phyloP scores from a whole-genome alignment of 1,284 basidiomycete genomes.

The Xerocomus amazonicus region DNA sequence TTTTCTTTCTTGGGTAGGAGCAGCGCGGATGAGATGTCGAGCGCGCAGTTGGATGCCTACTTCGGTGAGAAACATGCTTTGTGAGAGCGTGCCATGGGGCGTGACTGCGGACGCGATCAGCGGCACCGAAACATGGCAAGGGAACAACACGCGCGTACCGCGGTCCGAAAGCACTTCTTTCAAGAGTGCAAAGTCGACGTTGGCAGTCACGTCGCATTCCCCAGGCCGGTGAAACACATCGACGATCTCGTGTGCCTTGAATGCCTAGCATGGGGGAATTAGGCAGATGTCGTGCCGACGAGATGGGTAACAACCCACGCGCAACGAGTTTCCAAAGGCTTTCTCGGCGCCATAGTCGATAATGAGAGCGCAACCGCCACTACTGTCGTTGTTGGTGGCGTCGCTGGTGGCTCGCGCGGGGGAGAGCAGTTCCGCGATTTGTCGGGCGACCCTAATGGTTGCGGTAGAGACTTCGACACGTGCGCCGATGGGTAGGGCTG shows the following conservation, averaged over 20 bases:
- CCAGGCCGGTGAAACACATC: slow-evolving; percentile 87
- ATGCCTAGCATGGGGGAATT: slow-evolving; percentile 54
- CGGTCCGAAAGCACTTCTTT: slow-evolving; percentile 69
- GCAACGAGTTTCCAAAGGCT: slow-evolving; percentile 72
- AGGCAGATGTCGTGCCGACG: too few relatives aligned
- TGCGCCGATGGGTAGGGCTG: slow-evolving; percentile 59
- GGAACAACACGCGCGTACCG: slow-evolving; percentile 40
- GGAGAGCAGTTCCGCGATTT: slow-evolving; percentile 56
- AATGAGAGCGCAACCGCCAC: slow-evolving; percentile 77
- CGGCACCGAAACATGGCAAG: slow-evolving; percentile 1
- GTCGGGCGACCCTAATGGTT: slow-evolving; percentile 63
- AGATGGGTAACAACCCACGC: slow-evolving; percentile 49
- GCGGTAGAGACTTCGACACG: slow-evolving; percentile 78
- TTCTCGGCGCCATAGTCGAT: slow-evolving; percentile 88
- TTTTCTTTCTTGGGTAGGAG: slow-evolving; percentile 46
- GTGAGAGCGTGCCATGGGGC: slow-evolving; percentile 64
- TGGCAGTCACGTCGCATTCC: slow-evolving; percentile 87
- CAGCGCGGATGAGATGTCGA: slow-evolving; percentile 46
- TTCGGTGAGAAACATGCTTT: slow-evolving; percentile 65
- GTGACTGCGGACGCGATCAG: slow-evolving; percentile 29
- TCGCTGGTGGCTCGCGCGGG: neutral
- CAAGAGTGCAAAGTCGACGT: slow-evolving; percentile 93
- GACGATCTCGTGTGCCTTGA: slow-evolving; percentile 84
- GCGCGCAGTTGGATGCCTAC: slow-evolving; percentile 69
- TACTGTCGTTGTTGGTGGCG: neutral